Evolutionary conservation across 2,329 filamentous ascomycete genomes (phyloP), one percentile per base, ranked within the genome.

Genomic region (Trichoderma simmonsii): DNA sequence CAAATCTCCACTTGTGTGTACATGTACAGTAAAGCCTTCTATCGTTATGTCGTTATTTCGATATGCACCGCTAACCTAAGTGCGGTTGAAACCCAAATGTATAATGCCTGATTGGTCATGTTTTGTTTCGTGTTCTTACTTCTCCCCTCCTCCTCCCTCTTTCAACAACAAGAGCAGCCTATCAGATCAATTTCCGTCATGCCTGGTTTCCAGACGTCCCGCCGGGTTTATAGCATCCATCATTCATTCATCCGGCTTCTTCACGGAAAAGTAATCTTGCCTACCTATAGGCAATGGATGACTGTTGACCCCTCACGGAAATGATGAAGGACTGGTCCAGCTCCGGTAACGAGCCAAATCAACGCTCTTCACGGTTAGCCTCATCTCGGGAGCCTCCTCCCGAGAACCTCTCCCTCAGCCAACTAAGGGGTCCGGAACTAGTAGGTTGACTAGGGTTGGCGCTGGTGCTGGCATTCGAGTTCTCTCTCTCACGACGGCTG

Each of bases 351-450:
- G 21, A 59, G 18, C 2, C n/a, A 67, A 12, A 67, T 67, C 56
- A 71, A 12, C 67, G 71, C 32, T 76, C 77, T 28, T 80, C 79
- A 24, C 80, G 77, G 32, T 77, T 75, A 15, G 78, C 75, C 30
- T 79, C 77, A 48, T 76, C 75, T 7, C 74, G 73, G 14, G 77
- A 76, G 18, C 77, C 75, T 70, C 78, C 77, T n/a, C 75, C 73
- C 1, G 75, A 71, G 39, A 86, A 84, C 51, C 80, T 81, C 57
- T 82, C 82, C 61, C 85, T 81, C 24, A 86, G 75, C 85, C 85
- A 86, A 71, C 79, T 78, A 1, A 86, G 74, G 36, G 84, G 81
- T 3, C 83, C 81, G 51, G 78, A 76, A 4, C 79, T 78, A n/a
- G 80, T 78, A 34, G 75, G 74, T 32, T 78, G 77, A n/a, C 79